Evolutionary conservation across 495 filamentous ascomycete genomes (phyloP), one percentile per base, ranked within the genome.

Genomic region (Trichoderma orchidacearum): DNA sequence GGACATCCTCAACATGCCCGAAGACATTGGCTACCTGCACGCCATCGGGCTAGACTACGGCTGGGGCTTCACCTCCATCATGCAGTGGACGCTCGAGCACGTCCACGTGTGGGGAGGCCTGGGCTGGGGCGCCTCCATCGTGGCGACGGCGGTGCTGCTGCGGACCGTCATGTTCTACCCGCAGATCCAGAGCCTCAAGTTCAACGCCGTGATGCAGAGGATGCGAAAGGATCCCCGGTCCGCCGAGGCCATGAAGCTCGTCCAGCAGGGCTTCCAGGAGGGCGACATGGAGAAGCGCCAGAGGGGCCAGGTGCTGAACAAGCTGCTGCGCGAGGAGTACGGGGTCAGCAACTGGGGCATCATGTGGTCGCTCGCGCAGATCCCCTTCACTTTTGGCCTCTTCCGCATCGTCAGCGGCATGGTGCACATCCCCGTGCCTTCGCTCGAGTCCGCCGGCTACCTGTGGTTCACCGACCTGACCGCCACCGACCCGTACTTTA

Each of bases 401-500:
- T 96, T 89, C 72, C 79, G 87, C 55, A 70, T 90, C n/a, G 59
- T 90, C 56, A 72, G 80, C 28, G 83, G 72, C 52, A 95, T 95
- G 90, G 65, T 83, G 3, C 59, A 67, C 17, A 65, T 98, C 27
- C 92, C 93, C 1, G 87, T 95, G 5, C 90, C 91, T 0, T 86
- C 80, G 1, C 59, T 97, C 56, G 75, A 85, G 55, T 70, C 68
- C 8, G 90, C 86, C 30, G 83, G 87, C 3, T 57, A 82, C 6
- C 68, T 78, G 12, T 97, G 94, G 94, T 79, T 97, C 60, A 69
- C 69, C 4, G 85, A 99, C 63, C 70, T 99, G 56, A 86, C 91
- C 0, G 65, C 86, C 11, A 55, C 79, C 1, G 93, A 99, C 67
- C 91, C 94, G 0, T 80, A 72, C 51, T 87, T 72, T 58, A 69